Conservation (phyloP, 192 early-diverging fungal genomes). For the Gaertneriomyces sp. region DNA sequence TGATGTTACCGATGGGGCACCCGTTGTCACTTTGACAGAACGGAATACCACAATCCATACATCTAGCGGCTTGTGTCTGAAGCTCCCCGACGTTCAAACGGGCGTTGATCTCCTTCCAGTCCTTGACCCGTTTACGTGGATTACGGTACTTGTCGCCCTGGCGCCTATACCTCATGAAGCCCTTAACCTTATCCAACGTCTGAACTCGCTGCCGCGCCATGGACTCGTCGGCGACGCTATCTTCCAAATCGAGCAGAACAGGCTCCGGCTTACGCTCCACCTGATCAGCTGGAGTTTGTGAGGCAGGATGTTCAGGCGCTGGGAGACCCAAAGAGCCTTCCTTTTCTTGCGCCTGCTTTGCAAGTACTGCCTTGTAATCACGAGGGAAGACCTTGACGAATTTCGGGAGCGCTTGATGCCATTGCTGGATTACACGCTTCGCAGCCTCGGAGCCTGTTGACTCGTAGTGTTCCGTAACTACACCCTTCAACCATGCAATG, state of each 20-base stretch:
- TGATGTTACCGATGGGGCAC: conserved; percentile 98
- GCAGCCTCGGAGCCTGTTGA: conserved; percentile 80
- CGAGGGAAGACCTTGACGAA: conserved; percentile 92
- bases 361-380: conserved; percentile 84
- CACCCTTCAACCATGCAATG: conserved; percentile 65
- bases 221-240: conserved; percentile 76
- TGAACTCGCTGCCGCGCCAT: conserved; percentile 62
- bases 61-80: conserved; percentile 90
- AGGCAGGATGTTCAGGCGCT: conserved; percentile 31
- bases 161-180: conserved; percentile 93
- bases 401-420: conserved; percentile 66
- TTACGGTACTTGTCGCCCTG: conserved; percentile 85
- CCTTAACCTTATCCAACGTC: conserved; percentile 89
- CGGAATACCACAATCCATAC: conserved; percentile 92
- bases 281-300: conserved; percentile 11
- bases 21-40: conserved; percentile 98
- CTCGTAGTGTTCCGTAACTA: conserved; percentile 77
- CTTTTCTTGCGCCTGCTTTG: conserved; percentile 40
- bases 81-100: conserved; percentile 77
- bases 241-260: conserved; percentile 80
- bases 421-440: conserved; percentile 64
- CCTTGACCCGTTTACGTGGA: conserved; percentile 71
- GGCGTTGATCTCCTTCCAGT: conserved; percentile 95
- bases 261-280: conserved; percentile 49
- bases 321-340: conserved; percentile 26